Conservation (phyloP, 345 rosid genomes). For the Limnanthes douglasii region DNA sequence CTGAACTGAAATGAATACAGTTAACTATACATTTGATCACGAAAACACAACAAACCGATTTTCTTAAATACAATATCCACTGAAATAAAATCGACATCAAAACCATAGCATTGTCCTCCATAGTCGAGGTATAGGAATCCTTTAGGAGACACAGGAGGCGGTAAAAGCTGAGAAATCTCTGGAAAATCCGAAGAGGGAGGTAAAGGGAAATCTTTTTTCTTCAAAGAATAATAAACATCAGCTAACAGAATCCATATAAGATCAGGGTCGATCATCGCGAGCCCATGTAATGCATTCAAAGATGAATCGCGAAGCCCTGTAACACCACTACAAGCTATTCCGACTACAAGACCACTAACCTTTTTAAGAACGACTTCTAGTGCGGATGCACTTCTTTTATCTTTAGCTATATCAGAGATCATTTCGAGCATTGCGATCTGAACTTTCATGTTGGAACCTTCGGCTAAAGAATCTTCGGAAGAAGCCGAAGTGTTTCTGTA, state of each 20-base stretch:
- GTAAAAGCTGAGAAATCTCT: conserved; percentile 26
- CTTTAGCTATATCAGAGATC: conserved; percentile 53
- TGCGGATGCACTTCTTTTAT: conserved; percentile 54
- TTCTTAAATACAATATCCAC: conserved; percentile 43
- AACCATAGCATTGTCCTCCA: conserved; percentile 70
- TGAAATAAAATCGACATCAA: conserved; percentile 42
- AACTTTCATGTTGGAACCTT: conserved; percentile 62
- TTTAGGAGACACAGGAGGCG: conserved; percentile 29
- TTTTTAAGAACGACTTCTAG: conserved; percentile 62
- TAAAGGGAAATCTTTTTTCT: conserved; percentile 21
- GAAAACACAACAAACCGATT: conserved; percentile 29
- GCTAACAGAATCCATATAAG: conserved; percentile 85
- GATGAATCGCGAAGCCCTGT: conserved; percentile 50
- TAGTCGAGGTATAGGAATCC: conserved; percentile 50
- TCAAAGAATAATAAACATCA: conserved; percentile 57
- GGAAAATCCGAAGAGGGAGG: conserved; percentile 50
- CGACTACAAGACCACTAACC: conserved; percentile 73
- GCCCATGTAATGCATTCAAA: conserved; percentile 53
- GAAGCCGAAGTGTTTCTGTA: conserved; percentile 30
- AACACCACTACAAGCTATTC: conserved; percentile 71
- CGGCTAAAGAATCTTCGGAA: conserved; percentile 36
- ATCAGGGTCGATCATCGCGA: conserved; percentile 72
- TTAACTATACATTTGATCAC: conserved; percentile 20
- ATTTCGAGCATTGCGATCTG: conserved; percentile 67
- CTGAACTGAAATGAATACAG: neutral